Base-by-base conservation (phyloP, 2,329 filamentous ascomycete genomes). In the Aspergillus fumigatus region DNA sequence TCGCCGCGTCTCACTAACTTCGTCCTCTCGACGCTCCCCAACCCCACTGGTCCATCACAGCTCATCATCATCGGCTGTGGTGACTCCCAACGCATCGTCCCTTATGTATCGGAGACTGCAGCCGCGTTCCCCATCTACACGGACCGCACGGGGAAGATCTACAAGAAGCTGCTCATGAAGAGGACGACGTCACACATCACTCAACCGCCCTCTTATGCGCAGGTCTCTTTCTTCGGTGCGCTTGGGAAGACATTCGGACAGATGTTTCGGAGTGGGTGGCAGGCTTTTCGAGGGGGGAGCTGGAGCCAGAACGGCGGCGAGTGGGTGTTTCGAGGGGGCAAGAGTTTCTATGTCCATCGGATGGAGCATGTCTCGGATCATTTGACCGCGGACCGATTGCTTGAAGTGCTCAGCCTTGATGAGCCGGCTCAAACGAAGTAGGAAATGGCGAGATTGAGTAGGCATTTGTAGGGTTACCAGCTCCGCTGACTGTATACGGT, bases 1-100 rank as follows among this genome's bases (percentile, higher is more conserved):
- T 48, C 61, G 1, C 19, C 41, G 3, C 54, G 63, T 35, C 57
- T 66, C 8, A 61, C 57, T 2, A 45, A 62, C 17, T 48, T 19
- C 10, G 32, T 66, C n/a, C 58, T 66, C 14, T n/a, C 50, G 7
- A 62, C 58, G 1, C 50, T 65, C 9, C 62, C 64, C 1, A 14
- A 40, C 2, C 27, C 40, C 4, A 50, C 59, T 4, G 59, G 58
- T 26, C 59, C 64, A n/a, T 59, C 58, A 3, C 64, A 65, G 40
- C 53, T 67, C 2, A 64, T 67, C 3, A 65, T 66, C 8, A 64
- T 67, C 48, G 63, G 65, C 1, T 67, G 65, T 41, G 65, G 65
- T 6, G 59, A 64, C 47, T 57, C 59, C 3, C 35, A 59, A 1
- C 53, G 59, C 2, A 67, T 67, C 8, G 59, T 53, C 0, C 65